A percentile compares a stretch with the other conserved stretches of the same genome.
Evolutionary conservation across 2,329 filamentous ascomycete species (phyloP).

Genomic region (Simplicillium aogashimaense): DNA sequence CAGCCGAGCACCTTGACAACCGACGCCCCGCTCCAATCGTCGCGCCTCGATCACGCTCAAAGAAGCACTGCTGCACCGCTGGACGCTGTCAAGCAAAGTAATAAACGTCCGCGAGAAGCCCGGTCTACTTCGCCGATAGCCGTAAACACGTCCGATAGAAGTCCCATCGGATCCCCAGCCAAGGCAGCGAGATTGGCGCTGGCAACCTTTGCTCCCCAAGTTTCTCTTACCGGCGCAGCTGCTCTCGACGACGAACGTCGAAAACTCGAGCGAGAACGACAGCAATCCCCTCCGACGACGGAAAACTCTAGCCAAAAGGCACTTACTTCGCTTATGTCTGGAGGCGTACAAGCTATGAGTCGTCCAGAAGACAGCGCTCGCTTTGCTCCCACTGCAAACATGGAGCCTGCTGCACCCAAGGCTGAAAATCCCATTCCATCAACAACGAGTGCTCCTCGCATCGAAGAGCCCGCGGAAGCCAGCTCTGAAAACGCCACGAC

Average conservation of each 20-base stretch:
- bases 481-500: constrained; percentile 34
- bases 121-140: constrained; percentile 30
- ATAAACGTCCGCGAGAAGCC: constrained; percentile 36
- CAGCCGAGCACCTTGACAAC: background rate
- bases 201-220: constrained; percentile 30
- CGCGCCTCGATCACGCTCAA: background rate
- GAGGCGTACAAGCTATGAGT: constrained; percentile 41
- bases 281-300: constrained; percentile 31
- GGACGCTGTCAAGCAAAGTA: constrained; percentile 1
- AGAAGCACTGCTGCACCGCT: background rate
- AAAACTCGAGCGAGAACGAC: background rate
- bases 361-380: constrained; percentile 43
- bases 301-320: constrained; percentile 45
- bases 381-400: constrained; percentile 30
- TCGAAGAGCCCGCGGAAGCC: constrained; percentile 28
- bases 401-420: constrained; percentile 29
- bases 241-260: constrained; percentile 30
- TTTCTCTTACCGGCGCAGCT: constrained; percentile 41
- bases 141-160: constrained; percentile 15
- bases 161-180: constrained; percentile 36
- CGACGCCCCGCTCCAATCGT: background rate
- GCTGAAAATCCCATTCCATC: constrained; percentile 21
- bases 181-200: constrained; percentile 43
- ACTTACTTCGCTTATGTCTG: constrained; percentile 44
- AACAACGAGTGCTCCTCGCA: constrained; percentile 20